Evolutionary conservation across 345 rosid genomes (phyloP).

Genomic region (Sisymbrium altissimum): DNA sequence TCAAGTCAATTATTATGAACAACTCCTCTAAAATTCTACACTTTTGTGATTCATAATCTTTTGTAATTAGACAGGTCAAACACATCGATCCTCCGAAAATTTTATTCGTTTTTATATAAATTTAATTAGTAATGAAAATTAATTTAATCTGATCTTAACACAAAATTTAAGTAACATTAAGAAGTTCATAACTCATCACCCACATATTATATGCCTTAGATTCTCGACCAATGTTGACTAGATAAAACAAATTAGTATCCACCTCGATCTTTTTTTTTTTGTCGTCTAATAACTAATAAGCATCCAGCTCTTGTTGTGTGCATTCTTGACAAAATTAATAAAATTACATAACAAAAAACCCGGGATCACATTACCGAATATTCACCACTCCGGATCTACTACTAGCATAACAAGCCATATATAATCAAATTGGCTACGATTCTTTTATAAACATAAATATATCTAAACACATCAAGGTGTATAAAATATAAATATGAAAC

Average conservation of each 20-base stretch:
- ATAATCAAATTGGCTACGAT: constrained; percentile 23
- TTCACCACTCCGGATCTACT: constrained; percentile 35
- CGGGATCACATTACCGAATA: constrained; percentile 29
- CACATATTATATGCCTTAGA: constrained; percentile 1
- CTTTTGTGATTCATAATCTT: not conserved
- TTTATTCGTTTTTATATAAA: not conserved
- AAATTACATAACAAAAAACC: not conserved
- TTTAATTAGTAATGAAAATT: not conserved
- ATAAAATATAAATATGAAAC: constrained; percentile 1
- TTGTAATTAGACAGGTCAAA: not conserved
- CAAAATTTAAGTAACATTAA: not conserved
- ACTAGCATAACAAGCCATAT: constrained; percentile 18
- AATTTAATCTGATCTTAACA: not conserved
- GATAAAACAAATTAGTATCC: not conserved
- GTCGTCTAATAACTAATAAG: not conserved
- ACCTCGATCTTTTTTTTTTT: not conserved
- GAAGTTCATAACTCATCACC: not conserved
- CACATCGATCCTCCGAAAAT: not conserved
- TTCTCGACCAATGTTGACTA: constrained; percentile 5
- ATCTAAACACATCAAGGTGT: constrained; percentile 2
- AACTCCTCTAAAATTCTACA: not conserved
- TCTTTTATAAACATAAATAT: not conserved
- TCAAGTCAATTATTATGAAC: not conserved
- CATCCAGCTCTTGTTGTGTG: not conserved
- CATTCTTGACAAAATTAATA: not conserved